Percentiles rank a stretch among this genome's conserved stretches.
Conservation (phyloP, 1,284 basidiomycete genomes). For the Leccinum griseonigrum region DNA sequence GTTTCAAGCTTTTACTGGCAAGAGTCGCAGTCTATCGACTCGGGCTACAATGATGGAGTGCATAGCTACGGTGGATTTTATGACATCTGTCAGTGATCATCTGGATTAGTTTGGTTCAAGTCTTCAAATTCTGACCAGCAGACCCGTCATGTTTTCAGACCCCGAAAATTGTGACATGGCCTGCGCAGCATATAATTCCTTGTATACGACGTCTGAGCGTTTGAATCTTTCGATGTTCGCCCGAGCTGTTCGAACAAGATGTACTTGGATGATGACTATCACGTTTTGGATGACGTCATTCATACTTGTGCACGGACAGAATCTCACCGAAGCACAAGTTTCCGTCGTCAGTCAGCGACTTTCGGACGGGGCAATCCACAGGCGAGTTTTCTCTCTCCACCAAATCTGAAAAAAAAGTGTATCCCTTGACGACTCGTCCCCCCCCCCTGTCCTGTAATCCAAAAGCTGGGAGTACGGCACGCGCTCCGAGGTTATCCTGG, state of each 20-base stretch:
- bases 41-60: no score
- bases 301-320: conserved; percentile 21
- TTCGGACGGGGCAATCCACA: conserved; percentile 31
- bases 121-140: background rate
- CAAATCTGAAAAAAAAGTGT: no score
- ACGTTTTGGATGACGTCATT: conserved; percentile 11
- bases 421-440: background rate
- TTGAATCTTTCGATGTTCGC: conserved; percentile 3
- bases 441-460: no score
- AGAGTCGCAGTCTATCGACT: background rate
- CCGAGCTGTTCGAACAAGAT: background rate
- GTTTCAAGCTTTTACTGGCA: background rate
- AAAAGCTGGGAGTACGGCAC: conserved; percentile 69
- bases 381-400: conserved; percentile 14
- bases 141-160: background rate
- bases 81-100: background rate
- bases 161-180: background rate
- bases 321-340: conserved; percentile 25
- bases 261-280: background rate
- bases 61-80: no score
- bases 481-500: conserved; percentile 55
- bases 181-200: background rate
- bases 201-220: background rate
- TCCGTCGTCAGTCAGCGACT: conserved; percentile 24
- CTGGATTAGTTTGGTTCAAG: background rate